Evolutionary conservation across 2,329 filamentous ascomycete genomes (phyloP).

Genomic region (Tolypocladium pustulatum): DNA sequence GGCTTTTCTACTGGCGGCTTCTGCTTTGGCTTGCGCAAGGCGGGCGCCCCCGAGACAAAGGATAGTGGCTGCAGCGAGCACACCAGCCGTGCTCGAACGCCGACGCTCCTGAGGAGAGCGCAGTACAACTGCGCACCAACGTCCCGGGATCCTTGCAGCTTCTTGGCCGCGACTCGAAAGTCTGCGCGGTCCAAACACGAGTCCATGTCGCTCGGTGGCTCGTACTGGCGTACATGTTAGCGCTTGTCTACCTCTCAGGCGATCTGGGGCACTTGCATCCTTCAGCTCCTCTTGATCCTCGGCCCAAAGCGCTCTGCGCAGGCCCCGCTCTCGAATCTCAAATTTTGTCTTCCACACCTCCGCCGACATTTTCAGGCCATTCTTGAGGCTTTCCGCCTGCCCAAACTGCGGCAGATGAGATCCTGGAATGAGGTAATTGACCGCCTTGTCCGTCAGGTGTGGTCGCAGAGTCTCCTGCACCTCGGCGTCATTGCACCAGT

Average conservation of each 20-base stretch:
- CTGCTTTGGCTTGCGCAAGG: conserved; percentile 29
- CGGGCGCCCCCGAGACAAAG: conserved; percentile 46
- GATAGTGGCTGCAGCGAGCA: conserved; percentile 81
- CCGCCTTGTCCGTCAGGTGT: conserved; percentile 54
- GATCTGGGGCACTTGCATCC: conserved; percentile 31
- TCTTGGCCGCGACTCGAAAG: conserved; percentile 60
- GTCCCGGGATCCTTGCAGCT: conserved; percentile 72
- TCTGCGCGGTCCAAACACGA: conserved; percentile 58
- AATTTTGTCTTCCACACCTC: conserved; percentile 62
- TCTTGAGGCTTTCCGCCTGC: conserved; percentile 64
- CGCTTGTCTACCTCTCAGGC: not conserved
- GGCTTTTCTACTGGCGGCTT: conserved; percentile 17
- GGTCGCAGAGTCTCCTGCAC: conserved; percentile 57
- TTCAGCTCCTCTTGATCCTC: conserved; percentile 52
- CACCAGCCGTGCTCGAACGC: conserved; percentile 71
- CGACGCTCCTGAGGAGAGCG: conserved; percentile 71
- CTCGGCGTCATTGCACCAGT: conserved; percentile 73
- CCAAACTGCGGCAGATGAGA: conserved; percentile 61
- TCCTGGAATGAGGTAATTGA: conserved; percentile 59
- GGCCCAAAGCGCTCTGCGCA: conserved; percentile 65
- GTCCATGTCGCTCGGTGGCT: conserved; percentile 53
- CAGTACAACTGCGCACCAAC: conserved; percentile 87
- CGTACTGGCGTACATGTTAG: conserved; percentile 32
- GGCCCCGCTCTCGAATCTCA: conserved; percentile 57
- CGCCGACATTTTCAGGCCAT: conserved; percentile 61